A percentile compares a stretch with the other conserved stretches of the same genome.
These are phyloP conservation scores for Deuterostichococcus epilithicus DNA, from an alignment of 139 green algal species.

Conservation along the genomic window DNA sequence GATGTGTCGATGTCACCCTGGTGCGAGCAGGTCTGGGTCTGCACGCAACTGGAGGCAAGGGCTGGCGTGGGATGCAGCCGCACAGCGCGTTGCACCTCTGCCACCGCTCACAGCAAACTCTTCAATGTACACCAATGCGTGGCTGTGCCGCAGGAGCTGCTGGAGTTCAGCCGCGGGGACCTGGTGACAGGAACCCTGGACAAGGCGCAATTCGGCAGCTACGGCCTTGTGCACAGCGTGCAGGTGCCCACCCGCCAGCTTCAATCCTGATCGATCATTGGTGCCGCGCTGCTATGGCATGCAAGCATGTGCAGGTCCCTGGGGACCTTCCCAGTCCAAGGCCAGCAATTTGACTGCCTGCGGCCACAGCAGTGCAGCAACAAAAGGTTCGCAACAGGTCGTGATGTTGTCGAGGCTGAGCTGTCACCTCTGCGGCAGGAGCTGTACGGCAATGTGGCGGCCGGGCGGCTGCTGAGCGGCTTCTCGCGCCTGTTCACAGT, in stretches of 20 bases:
- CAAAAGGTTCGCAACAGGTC: too few relatives aligned
- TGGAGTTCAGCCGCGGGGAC: conserved; percentile 67
- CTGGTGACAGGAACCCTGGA: conserved; percentile 86
- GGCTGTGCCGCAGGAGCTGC: conserved; percentile 18
- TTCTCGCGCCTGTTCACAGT: conserved; percentile 86
- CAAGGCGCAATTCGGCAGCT: conserved; percentile 93
- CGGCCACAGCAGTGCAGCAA: too few relatives aligned
- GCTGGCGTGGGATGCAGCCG: too few relatives aligned
- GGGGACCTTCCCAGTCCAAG: not conserved
- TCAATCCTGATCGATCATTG: too few relatives aligned
- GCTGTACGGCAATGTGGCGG: conserved; percentile 81
- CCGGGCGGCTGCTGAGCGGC: conserved; percentile 72
- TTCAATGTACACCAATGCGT: too few relatives aligned
- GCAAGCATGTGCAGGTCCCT: too few relatives aligned
- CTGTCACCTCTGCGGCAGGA: conserved; percentile 56
- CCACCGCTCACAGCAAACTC: too few relatives aligned
- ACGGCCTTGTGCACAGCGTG: conserved; percentile 90
- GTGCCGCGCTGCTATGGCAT: too few relatives aligned
- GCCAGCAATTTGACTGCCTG: not conserved
- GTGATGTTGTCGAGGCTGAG: not conserved
- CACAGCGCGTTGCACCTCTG: too few relatives aligned
- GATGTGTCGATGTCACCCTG: too few relatives aligned
- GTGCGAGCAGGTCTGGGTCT: too few relatives aligned
- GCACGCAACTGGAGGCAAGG: too few relatives aligned
- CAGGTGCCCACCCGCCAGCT: conserved; percentile 43